Evolutionary conservation across 371 early-diverging fungal genomes (phyloP).

Genomic region (Mortierella sp.): DNA sequence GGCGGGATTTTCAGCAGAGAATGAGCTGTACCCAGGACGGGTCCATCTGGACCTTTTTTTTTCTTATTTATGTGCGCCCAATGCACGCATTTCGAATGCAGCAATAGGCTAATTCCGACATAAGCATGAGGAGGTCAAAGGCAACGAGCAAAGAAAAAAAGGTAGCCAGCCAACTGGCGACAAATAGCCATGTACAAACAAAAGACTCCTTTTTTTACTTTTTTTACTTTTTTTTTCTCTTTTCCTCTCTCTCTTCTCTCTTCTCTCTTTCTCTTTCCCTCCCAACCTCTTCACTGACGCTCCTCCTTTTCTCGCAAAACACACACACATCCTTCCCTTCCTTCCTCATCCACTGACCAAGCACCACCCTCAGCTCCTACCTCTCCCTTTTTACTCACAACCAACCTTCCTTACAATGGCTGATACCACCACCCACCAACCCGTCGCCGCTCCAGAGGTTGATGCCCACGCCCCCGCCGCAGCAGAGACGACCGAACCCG

Average conservation of each 20-base stretch:
- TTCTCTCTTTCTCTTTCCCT: constrained; percentile 3
- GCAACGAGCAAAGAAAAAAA: not conserved
- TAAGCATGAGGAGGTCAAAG: not conserved
- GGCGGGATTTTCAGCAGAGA: not conserved
- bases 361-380: no score
- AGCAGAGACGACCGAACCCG: constrained; percentile 26
- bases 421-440: constrained; percentile 36
- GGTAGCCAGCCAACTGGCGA: not conserved
- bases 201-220: constrained; percentile 7
- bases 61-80: not conserved
- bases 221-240: not conserved
- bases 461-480: constrained; percentile 21
- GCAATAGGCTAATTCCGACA: not conserved
- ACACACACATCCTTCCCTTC: not conserved
- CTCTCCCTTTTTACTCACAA: not conserved
- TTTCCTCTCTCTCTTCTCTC: not conserved
- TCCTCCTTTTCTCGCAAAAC: constrained; percentile 4
- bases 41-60: not conserved
- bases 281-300: not conserved
- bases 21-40: not conserved
- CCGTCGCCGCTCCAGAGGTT: constrained; percentile 14
- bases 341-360: not conserved
- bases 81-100: no score
- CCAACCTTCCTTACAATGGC: constrained; percentile 19
- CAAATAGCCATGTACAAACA: no score